Conservation (phyloP, 2,329 filamentous ascomycete genomes). For the Podosphaera leucotricha region DNA sequence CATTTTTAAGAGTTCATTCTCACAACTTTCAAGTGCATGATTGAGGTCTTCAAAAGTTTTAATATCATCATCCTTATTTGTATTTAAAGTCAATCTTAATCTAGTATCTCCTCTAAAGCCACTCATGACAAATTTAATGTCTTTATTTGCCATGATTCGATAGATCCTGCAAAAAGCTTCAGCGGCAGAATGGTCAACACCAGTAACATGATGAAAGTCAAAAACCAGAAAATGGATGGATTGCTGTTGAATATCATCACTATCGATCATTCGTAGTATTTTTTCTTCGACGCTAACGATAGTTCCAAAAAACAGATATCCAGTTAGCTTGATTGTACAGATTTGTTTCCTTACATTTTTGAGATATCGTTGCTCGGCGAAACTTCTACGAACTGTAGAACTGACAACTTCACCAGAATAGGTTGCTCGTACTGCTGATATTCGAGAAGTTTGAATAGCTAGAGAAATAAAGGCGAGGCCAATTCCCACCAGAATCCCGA, state of each 20-base stretch:
- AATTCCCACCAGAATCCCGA: constrained; percentile 80
- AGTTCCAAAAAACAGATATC: constrained; percentile 95
- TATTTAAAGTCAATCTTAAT: constrained; percentile 55
- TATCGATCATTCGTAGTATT: constrained; percentile 60
- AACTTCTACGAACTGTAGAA: constrained; percentile 79
- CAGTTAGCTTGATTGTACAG: constrained; percentile 71
- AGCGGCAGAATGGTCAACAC: constrained; percentile 85
- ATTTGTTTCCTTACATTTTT: constrained; percentile 71
- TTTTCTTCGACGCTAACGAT: constrained; percentile 87
- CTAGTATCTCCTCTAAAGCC: constrained; percentile 55
- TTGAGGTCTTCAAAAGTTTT: constrained; percentile 75
- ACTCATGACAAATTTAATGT: constrained; percentile 61
- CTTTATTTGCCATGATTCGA: constrained; percentile 52
- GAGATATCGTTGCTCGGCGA: constrained; percentile 69
- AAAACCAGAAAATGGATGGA: constrained; percentile 80
- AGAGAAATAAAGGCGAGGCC: constrained; percentile 76
- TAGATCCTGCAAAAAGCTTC: constrained; percentile 90
- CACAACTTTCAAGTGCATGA: constrained; percentile 76
- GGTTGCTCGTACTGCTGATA: constrained; percentile 71
- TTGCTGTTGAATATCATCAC: constrained; percentile 50
- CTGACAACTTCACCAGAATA: constrained; percentile 76
- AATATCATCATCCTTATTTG: constrained; percentile 50
- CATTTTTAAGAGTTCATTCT: constrained; percentile 74
- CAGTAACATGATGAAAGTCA: constrained; percentile 72
- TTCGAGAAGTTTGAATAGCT: constrained; percentile 72